Percentiles rank a stretch among this genome's conserved stretches.
These are phyloP conservation scores for Sporothrix sp. DNA, from an alignment of 2,329 filamentous ascomycete genomes.

Conservation along the genomic window DNA sequence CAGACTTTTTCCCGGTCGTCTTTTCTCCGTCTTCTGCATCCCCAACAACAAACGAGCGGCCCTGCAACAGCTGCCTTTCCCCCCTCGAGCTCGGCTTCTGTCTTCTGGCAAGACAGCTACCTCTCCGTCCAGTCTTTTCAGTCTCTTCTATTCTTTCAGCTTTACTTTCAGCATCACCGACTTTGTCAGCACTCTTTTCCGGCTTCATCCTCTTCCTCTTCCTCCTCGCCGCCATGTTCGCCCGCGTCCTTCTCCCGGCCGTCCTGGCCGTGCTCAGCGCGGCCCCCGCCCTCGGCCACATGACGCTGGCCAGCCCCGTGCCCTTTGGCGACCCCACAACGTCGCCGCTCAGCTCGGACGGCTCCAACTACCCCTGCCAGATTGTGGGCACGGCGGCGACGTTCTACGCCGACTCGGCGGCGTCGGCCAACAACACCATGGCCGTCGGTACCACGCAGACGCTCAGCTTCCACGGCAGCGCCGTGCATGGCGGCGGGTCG, in stretches of 20 bases:
- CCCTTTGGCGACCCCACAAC: conserved; percentile 19
- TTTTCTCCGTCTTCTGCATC: not conserved
- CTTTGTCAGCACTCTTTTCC: not conserved
- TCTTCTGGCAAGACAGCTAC: conserved; percentile 4
- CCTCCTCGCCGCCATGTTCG: conserved; percentile 1
- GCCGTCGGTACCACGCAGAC: conserved; percentile 15
- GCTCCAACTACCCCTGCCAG: conserved; percentile 20
- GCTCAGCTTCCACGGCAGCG: conserved; percentile 23
- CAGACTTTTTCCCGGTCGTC: too few relatives aligned
- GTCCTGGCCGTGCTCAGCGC: conserved; percentile 7
- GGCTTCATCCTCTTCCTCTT: not conserved
- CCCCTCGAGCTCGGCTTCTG: not conserved
- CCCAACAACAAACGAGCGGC: not conserved
- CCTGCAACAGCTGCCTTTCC: too few relatives aligned
- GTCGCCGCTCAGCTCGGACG: conserved; percentile 16
- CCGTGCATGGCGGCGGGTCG: conserved; percentile 24
- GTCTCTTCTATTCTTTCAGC: not conserved
- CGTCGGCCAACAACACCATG: conserved; percentile 17
- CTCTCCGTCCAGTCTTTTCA: not conserved
- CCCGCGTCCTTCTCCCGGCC: not conserved
- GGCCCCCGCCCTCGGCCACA: conserved; percentile 15
- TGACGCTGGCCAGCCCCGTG: conserved; percentile 16
- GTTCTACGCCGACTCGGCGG: conserved; percentile 27
- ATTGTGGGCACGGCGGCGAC: conserved; percentile 29
- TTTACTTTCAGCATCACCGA: not conserved